Base-by-base conservation (phyloP, 352 stramenopile genomes). In the Peronosclerospora sorghi region DNA sequence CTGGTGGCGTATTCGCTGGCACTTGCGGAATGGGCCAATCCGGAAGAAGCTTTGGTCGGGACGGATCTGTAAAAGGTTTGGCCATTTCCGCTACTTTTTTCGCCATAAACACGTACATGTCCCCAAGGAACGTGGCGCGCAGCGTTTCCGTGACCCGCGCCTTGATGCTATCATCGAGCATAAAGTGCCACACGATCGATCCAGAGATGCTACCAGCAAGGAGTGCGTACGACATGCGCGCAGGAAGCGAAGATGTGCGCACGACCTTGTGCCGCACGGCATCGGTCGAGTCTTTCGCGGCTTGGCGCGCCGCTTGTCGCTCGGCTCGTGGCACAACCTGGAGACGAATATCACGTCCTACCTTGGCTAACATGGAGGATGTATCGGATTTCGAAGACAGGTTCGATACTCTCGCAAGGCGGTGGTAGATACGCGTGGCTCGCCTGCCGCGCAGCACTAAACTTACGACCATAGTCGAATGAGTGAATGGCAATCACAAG, bases 21-120 rank as follows among this genome's bases (percentile, higher is more conserved):
- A 92, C 72, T 46, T 85, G 65, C 20, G 72, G 75, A 28, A 92
- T 86, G 21, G 79, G 79, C 79, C 79, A 92, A 49, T 92, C 78
- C n/a, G 80, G 80, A 49, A 93, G 51, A 28, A 93, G 55, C 53
- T 93, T 90, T 20, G 71, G 65, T 36, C 79, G 67, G 23, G 72
- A 85, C n/a, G 80, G 80, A 10, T 90, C 73, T 19, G 75, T 90
- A 51, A 84, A 90, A 5, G 77, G 80, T 35, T 74, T 73, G 39
- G 77, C 62, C 18, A 71, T 62, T 42, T 90, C 71, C 43, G 81
- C 66, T 42, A 90, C 60, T 42, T 89, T 79, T 21, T 58, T 68
- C 10, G 65, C 65, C 18, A 74, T 27, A 18, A 79, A 56, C 6
- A 37, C 54, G 56, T 86, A 89, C 19, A 81, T 48, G 42, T 81